A percentile compares a stretch with the other conserved stretches of the same genome.
Evolutionary conservation across 176 grass and related monocot species (phyloP).

Genomic region (Dactylis glomerata): DNA sequence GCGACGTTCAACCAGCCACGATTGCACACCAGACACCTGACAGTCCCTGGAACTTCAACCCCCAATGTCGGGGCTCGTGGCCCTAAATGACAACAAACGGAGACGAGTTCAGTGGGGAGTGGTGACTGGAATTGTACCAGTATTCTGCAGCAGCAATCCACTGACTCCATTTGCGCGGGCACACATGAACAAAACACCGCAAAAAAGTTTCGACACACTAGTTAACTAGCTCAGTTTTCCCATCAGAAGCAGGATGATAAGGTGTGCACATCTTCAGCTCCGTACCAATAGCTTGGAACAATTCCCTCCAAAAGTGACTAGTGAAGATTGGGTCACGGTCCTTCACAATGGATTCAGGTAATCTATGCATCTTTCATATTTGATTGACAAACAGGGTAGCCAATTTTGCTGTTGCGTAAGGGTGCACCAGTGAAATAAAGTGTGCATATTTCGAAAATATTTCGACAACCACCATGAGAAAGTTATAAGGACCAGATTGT

Average conservation of each 20-base stretch:
- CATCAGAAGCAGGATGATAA: background rate
- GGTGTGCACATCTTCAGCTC: background rate
- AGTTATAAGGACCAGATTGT: background rate
- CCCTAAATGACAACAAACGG: background rate
- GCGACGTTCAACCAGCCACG: background rate
- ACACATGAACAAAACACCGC: background rate
- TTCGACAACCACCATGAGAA: background rate
- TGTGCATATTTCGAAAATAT: background rate
- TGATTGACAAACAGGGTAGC: background rate
- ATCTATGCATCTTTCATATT: background rate
- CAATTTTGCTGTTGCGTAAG: background rate
- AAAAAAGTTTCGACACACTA: background rate
- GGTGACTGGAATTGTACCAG: background rate
- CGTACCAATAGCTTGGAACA: background rate
- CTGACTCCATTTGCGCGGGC: fast-evolving
- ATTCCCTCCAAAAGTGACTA: background rate
- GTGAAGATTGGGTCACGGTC: background rate
- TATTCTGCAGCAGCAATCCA: background rate
- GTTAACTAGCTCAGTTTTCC: background rate
- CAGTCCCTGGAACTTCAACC: background rate
- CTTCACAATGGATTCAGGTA: background rate
- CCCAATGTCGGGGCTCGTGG: background rate
- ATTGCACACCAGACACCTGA: background rate
- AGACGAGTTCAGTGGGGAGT: background rate
- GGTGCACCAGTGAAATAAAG: background rate